These are phyloP conservation scores for Suillus spraguei DNA, from an alignment of 768 basidiomycete species.

Conservation along the genomic window DNA sequence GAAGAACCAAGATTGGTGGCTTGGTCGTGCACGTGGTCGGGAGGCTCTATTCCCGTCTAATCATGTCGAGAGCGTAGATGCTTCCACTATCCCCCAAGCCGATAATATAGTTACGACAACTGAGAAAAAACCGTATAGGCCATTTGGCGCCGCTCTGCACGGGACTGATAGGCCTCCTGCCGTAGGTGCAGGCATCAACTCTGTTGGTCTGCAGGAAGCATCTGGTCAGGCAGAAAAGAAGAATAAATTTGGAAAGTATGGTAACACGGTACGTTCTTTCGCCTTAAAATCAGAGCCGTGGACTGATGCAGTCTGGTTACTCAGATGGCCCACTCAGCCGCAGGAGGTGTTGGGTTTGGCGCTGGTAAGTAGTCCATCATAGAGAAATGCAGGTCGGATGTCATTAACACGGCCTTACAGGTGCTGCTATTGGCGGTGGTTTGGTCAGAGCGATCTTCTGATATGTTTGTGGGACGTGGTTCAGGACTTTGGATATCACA, in stretches of 20 bases:
- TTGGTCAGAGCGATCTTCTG: constrained; percentile 52
- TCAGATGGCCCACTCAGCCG: constrained; percentile 60
- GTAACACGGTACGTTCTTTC: constrained; percentile 50
- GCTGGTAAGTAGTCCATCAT: constrained; percentile 50
- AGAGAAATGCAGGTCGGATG: background rate
- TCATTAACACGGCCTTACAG: constrained; percentile 24
- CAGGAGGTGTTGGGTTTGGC: constrained; percentile 77
- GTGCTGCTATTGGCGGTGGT: constrained; percentile 54
- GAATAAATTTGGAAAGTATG: constrained; percentile 56
- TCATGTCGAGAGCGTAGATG: constrained; percentile 63
- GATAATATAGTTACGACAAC: background rate
- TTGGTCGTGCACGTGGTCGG: constrained; percentile 60
- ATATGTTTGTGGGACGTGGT: constrained; percentile 8
- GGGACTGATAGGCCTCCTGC: constrained; percentile 36
- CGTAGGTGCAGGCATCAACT: constrained; percentile 29
- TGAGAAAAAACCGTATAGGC: constrained; percentile 29
- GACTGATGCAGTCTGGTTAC: background rate
- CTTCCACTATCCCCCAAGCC: constrained; percentile 9
- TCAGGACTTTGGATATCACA: background rate
- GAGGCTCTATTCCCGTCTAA: constrained; percentile 80
- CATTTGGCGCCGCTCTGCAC: constrained; percentile 42
- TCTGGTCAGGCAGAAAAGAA: constrained; percentile 47
- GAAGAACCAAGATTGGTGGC: constrained; percentile 89
- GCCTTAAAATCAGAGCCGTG: constrained; percentile 13
- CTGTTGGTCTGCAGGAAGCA: constrained; percentile 32